phyloP scores from a whole-genome alignment of 768 basidiomycete species.

The Termitomyces sp. region DNA sequence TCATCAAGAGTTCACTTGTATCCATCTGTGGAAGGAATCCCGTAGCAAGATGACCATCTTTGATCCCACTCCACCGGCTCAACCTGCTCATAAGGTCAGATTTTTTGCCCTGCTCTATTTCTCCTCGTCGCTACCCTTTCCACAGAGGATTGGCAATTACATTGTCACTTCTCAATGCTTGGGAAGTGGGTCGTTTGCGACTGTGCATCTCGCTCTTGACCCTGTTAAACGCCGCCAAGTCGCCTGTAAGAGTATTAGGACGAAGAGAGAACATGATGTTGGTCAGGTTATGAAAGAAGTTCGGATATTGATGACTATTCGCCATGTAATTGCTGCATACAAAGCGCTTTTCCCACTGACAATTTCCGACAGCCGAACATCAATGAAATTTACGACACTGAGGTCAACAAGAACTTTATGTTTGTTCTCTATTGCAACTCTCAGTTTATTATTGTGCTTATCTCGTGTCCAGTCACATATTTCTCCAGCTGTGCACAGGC shows the following conservation, averaged over 20 bases:
- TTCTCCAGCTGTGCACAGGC: conserved; percentile 81
- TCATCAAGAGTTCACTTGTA: conserved; percentile 58
- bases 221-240: conserved; percentile 61
- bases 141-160: conserved; percentile 55
- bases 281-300: conserved; percentile 75
- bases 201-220: conserved; percentile 75
- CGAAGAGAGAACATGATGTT: conserved; percentile 53
- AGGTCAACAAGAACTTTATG: conserved; percentile 58
- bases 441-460: not conserved
- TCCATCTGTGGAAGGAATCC: conserved; percentile 49
- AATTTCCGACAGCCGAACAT: conserved; percentile 61
- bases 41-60: conserved; percentile 51
- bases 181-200: conserved; percentile 78
- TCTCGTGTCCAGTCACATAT: conserved; percentile 54
- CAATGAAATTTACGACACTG: conserved; percentile 69
- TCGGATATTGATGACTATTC: conserved; percentile 60
- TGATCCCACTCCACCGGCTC: conserved; percentile 56
- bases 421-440: conserved; percentile 19
- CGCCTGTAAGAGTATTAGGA: conserved; percentile 79
- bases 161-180: conserved; percentile 75
- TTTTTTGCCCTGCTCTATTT: not conserved
- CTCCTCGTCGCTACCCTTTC: not conserved
- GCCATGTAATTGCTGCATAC: conserved; percentile 48
- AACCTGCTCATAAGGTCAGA: conserved; percentile 49
- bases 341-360: not conserved